Base-by-base conservation (phyloP, 2,329 filamentous ascomycete genomes). In the Sphaerulina vaccinii region DNA sequence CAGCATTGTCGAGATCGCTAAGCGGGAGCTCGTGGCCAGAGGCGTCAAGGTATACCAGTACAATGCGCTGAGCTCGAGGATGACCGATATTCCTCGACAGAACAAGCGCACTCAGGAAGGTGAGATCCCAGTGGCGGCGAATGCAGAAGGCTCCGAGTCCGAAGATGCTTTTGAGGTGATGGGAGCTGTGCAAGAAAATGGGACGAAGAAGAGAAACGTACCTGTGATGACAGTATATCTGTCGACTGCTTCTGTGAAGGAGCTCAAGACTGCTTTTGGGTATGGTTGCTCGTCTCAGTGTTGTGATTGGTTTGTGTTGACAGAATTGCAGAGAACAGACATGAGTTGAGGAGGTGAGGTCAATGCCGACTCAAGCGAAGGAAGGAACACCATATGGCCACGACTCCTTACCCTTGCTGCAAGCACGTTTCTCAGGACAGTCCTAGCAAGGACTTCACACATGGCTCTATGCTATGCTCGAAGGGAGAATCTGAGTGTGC, bases 1-100 rank as follows among this genome's bases (percentile, higher is more conserved):
- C 60, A 85, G 80, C 3, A 78, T 89, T 39, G 77, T 78, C 38
- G 86, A 90, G 68, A 83, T 87, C 33, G 65, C 63, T n/a, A 71
- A 72, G 53, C 64, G 69, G 65, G 51, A 71, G 13, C 64, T 69
- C 13, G 70, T 68, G 13, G 32, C 58, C 63, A 78, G 19, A 71
- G 77, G 58, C 71, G 76, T 55, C 75, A 75, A 43, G 62, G 76
- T 54, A 61, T 81, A 49, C 57, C 68, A 71, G 48, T 72, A 72
- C 50, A 67, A 49, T 32, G 62, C 64, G 2, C 50, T 59, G 56
- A 57, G 44, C 8, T 60, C 58, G 15, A 60, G 64, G 41, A 54
- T 62, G 49, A 51, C 55, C 9, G 60, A 57, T 18, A 55, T 67
- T 54, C 60, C 23, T 38, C 62, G 39, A 46, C 46, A 19, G 52